Conservation (phyloP, 2,329 filamentous ascomycete species). For the Xylariaceae sp. region DNA sequence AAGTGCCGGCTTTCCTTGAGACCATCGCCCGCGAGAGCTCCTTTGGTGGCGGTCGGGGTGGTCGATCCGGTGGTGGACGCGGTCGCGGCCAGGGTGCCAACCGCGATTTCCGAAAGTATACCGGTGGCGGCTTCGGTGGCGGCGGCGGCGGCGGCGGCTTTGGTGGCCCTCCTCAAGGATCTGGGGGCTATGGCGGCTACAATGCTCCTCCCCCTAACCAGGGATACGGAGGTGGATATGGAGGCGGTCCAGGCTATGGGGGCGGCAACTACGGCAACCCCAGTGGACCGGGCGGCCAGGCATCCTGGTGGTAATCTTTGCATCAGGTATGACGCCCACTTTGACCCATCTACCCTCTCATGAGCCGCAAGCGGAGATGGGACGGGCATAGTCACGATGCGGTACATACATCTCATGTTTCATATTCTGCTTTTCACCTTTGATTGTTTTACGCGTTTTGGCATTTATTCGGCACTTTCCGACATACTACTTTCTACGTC, state of each 20-base stretch:
- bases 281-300: slow-evolving; percentile 63
- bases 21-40: slow-evolving; percentile 94
- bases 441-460: slow-evolving; percentile 27
- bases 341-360: slow-evolving; percentile 17
- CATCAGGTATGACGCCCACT: slow-evolving; percentile 22
- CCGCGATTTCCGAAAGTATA: slow-evolving; percentile 87
- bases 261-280: slow-evolving; percentile 71
- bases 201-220: slow-evolving; percentile 35
- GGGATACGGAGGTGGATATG: slow-evolving; percentile 41
- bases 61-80: slow-evolving; percentile 69
- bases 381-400: slow-evolving; percentile 29
- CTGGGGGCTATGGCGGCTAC: slow-evolving; percentile 47
- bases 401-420: slow-evolving; percentile 28
- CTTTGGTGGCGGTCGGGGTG: slow-evolving; percentile 67
- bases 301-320: slow-evolving; percentile 66
- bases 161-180: slow-evolving; percentile 44
- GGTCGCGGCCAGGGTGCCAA: slow-evolving; percentile 72
- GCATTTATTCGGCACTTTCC: slow-evolving; percentile 30
- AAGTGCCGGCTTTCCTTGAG: slow-evolving; percentile 91
- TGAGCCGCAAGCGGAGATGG: slow-evolving; percentile 19
- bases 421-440: slow-evolving; percentile 25
- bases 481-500: slow-evolving; percentile 38
- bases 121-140: slow-evolving; percentile 53
- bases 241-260: slow-evolving; percentile 50
- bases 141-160: slow-evolving; percentile 45